Percentiles rank a stretch among this genome's conserved stretches.
These are phyloP conservation scores for Kluyveromyces marxianus DNA, from an alignment of 1,139 yeast species.

Conservation along the genomic window DNA sequence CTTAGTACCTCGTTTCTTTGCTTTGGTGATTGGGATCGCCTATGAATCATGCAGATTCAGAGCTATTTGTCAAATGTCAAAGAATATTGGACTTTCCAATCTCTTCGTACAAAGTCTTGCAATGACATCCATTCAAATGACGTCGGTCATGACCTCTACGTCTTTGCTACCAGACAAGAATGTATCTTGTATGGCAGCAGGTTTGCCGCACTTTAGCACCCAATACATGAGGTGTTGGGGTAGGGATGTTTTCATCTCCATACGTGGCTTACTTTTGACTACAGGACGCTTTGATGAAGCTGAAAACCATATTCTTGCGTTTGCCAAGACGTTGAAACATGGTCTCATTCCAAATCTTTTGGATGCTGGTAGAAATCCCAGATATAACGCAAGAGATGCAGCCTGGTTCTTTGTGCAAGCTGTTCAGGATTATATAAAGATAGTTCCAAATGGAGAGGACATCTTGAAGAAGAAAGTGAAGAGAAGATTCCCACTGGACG, in stretches of 20 bases:
- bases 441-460: constrained; percentile 61
- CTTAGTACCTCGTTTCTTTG: constrained; percentile 80
- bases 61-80: constrained; percentile 52
- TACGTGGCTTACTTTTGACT: constrained; percentile 72
- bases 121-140: constrained; percentile 81
- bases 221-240: constrained; percentile 99
- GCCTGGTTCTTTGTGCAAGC: constrained; percentile 91
- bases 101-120: constrained; percentile 74
- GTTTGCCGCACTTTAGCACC: constrained; percentile 85
- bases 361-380: constrained; percentile 88
- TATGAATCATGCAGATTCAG: constrained; percentile 72
- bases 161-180: constrained; percentile 60
- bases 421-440: constrained; percentile 67
- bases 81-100: constrained; percentile 51
- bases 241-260: constrained; percentile 83
- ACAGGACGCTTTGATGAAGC: constrained; percentile 80
- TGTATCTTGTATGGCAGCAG: constrained; percentile 85
- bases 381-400: constrained; percentile 95
- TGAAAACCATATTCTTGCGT: constrained; percentile 68
- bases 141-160: constrained; percentile 66
- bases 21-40: constrained; percentile 68
- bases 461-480: constrained; percentile 66
- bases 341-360: constrained; percentile 89
- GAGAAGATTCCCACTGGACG: constrained; percentile 87
- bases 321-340: constrained; percentile 88